A percentile compares a stretch with the other conserved stretches of the same genome.
These are phyloP conservation scores for Linum trigynum DNA, from an alignment of 345 rosid genomes.

Conservation along the genomic window DNA sequence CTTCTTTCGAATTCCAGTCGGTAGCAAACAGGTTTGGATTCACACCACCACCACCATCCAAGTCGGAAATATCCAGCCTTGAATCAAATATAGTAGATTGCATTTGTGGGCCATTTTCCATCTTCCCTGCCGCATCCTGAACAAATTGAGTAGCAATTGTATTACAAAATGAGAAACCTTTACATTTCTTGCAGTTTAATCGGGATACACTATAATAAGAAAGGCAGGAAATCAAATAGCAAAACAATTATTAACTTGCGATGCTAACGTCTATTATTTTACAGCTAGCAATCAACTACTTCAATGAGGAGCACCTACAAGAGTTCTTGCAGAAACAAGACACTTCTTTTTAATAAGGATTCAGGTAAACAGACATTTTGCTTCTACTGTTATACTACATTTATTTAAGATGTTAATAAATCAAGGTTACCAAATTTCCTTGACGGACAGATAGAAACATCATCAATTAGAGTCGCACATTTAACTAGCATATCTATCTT, in stretches of 20 bases:
- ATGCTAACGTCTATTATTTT: too few relatives aligned
- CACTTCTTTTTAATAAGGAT: not conserved
- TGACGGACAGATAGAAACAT: not conserved
- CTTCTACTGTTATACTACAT: too few relatives aligned
- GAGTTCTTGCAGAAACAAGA: too few relatives aligned
- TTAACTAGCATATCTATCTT: conserved; percentile 21
- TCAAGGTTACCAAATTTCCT: not conserved
- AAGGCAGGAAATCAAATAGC: not conserved
- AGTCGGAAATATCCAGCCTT: conserved; percentile 9
- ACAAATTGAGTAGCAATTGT: not conserved
- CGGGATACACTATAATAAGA: not conserved
- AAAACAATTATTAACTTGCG: too few relatives aligned
- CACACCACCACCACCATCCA: not conserved
- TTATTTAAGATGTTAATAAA: not conserved
- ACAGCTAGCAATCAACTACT: too few relatives aligned
- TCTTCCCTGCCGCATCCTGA: conserved; percentile 11
- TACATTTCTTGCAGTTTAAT: not conserved
- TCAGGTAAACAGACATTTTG: not conserved
- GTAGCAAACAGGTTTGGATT: conserved; percentile 1
- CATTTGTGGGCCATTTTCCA: not conserved
- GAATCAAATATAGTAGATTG: not conserved
- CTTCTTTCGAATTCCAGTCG: not conserved
- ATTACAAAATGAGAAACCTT: too few relatives aligned
- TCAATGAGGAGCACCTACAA: too few relatives aligned
- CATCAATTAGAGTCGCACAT: not conserved